Evolutionary conservation across 129 eudicot species (phyloP), one percentile per base, ranked within the genome.

Genomic region (Kitagawia praeruptora): DNA sequence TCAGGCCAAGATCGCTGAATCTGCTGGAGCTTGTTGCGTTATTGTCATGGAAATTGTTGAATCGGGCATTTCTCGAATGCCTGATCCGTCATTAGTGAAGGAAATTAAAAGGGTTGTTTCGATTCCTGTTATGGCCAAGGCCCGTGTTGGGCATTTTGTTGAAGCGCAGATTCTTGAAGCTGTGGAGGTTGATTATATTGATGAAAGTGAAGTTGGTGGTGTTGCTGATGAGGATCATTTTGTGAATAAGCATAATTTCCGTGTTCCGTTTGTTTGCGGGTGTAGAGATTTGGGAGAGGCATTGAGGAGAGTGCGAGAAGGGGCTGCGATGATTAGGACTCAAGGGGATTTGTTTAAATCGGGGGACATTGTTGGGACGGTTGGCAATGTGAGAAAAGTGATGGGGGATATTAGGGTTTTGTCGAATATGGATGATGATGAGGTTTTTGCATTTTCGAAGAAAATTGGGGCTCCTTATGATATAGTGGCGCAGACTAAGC

Each of bases 1-100:
- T 18, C 92, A 94, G 83, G 98, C 98, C 40, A 90, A 90, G 86
- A 90, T 87, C 83, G 98, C 98, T 27, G 96, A 90, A 71, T 88
- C 91, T 8, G 94, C 97, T 64, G 97, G 98, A 27, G 97, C 97
- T 34, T 95, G 94, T 51, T 92, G 97, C 66, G 63, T 95, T 25
- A 40, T 84, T 56, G 92, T 92, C 16, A 67, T 90, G 6, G 88
- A 84, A 37, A 77, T 74, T 3, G 45, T 58, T 4, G 49, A 39
- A 46, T 51, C 76, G 6, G 93, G 95, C n/a, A 83, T 94, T 11
- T 81, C 92, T 9, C 88, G 96, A 67, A 95, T 95, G 97, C 85
- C 92, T 13, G 97, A 92, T 86, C 98, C 98, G 39, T 61, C 84
- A 4, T 75, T 95, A 0, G 76, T 95, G 10, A 92, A 92, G 19